phyloP scores from a whole-genome alignment of 2,329 filamentous ascomycete species.

The Paradendryphiella salina region DNA sequence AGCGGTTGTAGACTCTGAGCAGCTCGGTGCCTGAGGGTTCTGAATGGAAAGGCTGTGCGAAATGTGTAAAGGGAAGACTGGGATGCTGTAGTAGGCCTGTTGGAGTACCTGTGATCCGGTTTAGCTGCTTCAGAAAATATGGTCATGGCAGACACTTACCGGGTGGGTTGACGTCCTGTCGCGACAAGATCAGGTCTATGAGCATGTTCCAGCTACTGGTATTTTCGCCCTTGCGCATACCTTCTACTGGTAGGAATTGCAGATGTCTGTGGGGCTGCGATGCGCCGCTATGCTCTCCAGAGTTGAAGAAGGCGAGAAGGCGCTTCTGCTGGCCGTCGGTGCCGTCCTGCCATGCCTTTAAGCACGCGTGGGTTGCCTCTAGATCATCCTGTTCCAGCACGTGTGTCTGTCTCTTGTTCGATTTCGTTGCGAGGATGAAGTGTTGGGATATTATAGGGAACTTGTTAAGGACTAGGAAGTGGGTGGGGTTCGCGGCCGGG shows the following conservation, averaged over 20 bases:
- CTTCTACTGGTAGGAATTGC: slow-evolving; percentile 68
- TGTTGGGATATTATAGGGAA: slow-evolving; percentile 72
- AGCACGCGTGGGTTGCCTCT: slow-evolving; percentile 63
- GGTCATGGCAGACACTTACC: background rate
- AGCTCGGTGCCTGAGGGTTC: slow-evolving; percentile 47
- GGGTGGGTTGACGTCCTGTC: slow-evolving; percentile 5
- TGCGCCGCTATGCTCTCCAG: slow-evolving; percentile 68
- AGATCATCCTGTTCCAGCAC: slow-evolving; percentile 65
- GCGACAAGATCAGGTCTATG: slow-evolving; percentile 50
- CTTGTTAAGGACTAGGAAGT: slow-evolving; percentile 73
- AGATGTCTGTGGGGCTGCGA: slow-evolving; percentile 73
- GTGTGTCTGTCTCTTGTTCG: slow-evolving; percentile 66
- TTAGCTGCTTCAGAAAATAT: slow-evolving; percentile 10
- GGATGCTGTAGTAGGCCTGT: slow-evolving; percentile 22
- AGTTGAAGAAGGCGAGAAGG: slow-evolving; percentile 72
- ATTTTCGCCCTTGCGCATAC: slow-evolving; percentile 58
- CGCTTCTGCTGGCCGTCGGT: slow-evolving; percentile 38
- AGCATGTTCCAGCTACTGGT: slow-evolving; percentile 53
- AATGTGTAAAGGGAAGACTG: slow-evolving; percentile 56
- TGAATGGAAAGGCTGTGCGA: slow-evolving; percentile 48
- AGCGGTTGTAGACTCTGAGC: slow-evolving; percentile 38
- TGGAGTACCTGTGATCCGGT: slow-evolving; percentile 5
- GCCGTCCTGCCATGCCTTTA: slow-evolving; percentile 57
- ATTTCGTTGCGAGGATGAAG: slow-evolving; percentile 70
- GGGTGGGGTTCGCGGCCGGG: slow-evolving; percentile 49